Evolutionary conservation across 805 yeast species (phyloP), one percentile per base, ranked within the genome.

Genomic region (Yarrowia osloensis): DNA sequence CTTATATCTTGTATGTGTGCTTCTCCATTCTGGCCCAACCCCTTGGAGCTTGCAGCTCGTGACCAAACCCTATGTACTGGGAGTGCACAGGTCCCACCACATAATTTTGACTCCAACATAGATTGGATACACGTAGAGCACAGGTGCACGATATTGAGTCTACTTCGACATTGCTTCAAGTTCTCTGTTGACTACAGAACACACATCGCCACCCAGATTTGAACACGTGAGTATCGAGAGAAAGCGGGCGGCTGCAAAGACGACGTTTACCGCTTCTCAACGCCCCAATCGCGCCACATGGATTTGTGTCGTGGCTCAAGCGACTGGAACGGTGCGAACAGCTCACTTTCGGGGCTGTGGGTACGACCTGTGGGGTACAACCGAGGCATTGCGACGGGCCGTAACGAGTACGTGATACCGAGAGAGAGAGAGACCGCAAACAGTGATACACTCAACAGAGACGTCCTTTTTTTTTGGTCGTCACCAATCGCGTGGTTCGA

Each of bases 1-100:
- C 50, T 8, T 8, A 19, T 44, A 44, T 24, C 31, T 24, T 17
- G 29, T 7, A 17, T 19, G 28, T 19, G 26, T 13, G 7, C 28
- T 21, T 29, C 9, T 50, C 63, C 62, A 22, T 62, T 62, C 40
- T 66, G 66, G 33, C 61, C 69, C 28, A 63, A 59, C 35, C 68
- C 72, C 42, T 70, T 69, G 61, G 44, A 54, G 31, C 33, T 50
- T 35, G 11, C 61, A 21, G 61, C 61, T 54, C 61, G 61, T 54
- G 61, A 54, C 61, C 61, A 54, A 54, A 54, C 61, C 61, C 26
- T 54, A 26, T 50, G 33, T 21, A 11, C 22, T 68, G 71, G 69
- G 67, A 69, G 19, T 61, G 68, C 26, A 42, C 70, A 9, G 49
- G 67, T 70, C 28, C 67, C 61, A 40, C 68, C 71, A 8, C 70